Base-by-base conservation (phyloP, 805 yeast genomes). In the Ogataea trehaloabstinens region DNA sequence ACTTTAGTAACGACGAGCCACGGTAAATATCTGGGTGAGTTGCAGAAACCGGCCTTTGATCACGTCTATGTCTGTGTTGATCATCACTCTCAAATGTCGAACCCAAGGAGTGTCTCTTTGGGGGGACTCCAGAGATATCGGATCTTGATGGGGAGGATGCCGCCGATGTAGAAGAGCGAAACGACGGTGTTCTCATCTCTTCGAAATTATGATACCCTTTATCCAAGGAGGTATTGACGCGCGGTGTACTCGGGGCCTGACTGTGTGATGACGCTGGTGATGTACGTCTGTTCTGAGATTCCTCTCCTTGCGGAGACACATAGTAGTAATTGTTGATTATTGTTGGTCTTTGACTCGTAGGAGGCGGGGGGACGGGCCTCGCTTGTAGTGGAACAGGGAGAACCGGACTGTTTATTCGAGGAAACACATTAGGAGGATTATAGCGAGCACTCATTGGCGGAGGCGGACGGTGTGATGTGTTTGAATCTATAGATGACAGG, bases 251-350 rank as follows among this genome's bases (percentile, higher is more conserved):
- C 8, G 25, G 25, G 16, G 17, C 17, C 15, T 27, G 15, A 12
- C 30, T 16, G n/a, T 8, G 15, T 7, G 17, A 16, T 7, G n/a
- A 15, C 16, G 16, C 30, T n/a, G 7, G 30, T 12, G 25, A 22
- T 12, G 12, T 12, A 12, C 12, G 25, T 22, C 25, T 22, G 8
- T 8, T 8, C 11, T 12, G 25, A 8, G 25, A 22, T 12, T 22
- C 11, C 25, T 22, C 25, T 8, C 25, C 22, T 12, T 35, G 35
- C 18, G 40, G 45, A 17, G 45, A 31, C 11, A 43, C 46, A 29
- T 48, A 45, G 40, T 49, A 49, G 35, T 49, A 49, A 20, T 49
- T 49, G 38, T 49, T 49, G 38, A 49, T 49, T 19, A 42, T 45
- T 16, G 49, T 41, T 10, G 43, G 49, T 16, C 43, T 46, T 40